Percentiles rank a stretch among this genome's conserved stretches.
Evolutionary conservation across 352 stramenopile species (phyloP).

Genomic region (Phytophthora chlamydospora): DNA sequence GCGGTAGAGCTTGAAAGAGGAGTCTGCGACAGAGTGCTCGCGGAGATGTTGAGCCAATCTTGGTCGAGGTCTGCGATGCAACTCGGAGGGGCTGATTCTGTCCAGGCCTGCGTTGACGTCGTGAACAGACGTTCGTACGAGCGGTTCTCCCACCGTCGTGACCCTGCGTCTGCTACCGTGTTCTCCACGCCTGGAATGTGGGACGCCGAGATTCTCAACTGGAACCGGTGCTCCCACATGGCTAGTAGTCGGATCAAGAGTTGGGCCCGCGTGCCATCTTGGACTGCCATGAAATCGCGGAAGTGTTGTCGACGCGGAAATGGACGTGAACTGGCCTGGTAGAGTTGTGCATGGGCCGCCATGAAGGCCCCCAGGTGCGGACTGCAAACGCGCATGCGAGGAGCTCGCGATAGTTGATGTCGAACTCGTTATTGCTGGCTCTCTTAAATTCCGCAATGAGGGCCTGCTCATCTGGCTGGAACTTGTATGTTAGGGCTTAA

Average conservation of each 20-base stretch:
- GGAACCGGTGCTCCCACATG: background rate
- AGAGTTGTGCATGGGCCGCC: background rate
- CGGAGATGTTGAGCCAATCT: no score
- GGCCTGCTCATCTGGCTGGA: background rate
- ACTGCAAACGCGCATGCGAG: slow-evolving; percentile 10
- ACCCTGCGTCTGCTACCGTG: background rate
- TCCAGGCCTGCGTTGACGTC: background rate
- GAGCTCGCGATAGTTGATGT: slow-evolving; percentile 32
- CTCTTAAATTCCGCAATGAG: background rate
- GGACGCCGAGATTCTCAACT: slow-evolving; percentile 7
- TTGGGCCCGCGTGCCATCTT: slow-evolving; percentile 7
- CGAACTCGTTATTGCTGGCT: background rate
- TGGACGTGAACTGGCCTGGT: slow-evolving; percentile 10
- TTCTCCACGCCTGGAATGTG: background rate
- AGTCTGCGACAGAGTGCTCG: no score
- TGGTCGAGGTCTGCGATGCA: no score
- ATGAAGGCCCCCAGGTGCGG: background rate
- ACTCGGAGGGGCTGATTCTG: background rate
- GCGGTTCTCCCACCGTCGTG: background rate
- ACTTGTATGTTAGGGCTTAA: background rate
- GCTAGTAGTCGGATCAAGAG: background rate
- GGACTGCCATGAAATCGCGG: slow-evolving; percentile 13
- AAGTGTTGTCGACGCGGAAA: slow-evolving; percentile 26
- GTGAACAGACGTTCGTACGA: background rate
- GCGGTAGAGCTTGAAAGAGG: no score